phyloP scores from a whole-genome alignment of 768 basidiomycete genomes.

The Leccinum barrowsii region DNA sequence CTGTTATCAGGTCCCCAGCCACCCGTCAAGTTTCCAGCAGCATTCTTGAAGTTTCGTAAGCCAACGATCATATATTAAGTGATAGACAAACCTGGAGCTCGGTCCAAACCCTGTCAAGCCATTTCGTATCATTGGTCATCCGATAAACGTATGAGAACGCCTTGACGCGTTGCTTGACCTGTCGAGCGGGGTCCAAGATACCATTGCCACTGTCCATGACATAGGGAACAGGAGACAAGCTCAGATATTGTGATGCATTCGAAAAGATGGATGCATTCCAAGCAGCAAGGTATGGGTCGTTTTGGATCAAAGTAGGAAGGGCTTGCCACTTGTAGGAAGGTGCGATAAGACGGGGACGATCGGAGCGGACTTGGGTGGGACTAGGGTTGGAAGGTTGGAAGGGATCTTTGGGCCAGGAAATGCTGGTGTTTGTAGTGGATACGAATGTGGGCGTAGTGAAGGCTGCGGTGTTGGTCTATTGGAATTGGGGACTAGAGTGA shows the following conservation, averaged over 20 bases:
- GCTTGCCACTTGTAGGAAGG: slow-evolving; percentile 89
- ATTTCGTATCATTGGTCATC: slow-evolving; percentile 89
- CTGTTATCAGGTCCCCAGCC: slow-evolving; percentile 61
- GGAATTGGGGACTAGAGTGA: neutral
- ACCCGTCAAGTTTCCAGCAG: slow-evolving; percentile 63
- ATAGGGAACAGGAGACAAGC: slow-evolving; percentile 64
- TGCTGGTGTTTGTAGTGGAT: slow-evolving; percentile 44
- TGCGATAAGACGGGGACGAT: slow-evolving; percentile 90
- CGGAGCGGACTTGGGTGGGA: slow-evolving; percentile 59
- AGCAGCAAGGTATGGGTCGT: slow-evolving; percentile 77
- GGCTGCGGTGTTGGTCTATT: slow-evolving; percentile 69
- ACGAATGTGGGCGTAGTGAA: slow-evolving; percentile 73
- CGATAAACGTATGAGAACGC: slow-evolving; percentile 88
- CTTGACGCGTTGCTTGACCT: slow-evolving; percentile 89
- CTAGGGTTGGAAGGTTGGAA: slow-evolving; percentile 63
- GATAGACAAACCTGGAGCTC: slow-evolving; percentile 71
- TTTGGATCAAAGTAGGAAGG: slow-evolving; percentile 70
- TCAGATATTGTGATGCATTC: slow-evolving; percentile 78
- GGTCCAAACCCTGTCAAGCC: slow-evolving; percentile 79
- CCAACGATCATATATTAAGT: neutral
- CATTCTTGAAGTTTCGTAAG: slow-evolving; percentile 42
- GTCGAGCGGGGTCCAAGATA: slow-evolving; percentile 86
- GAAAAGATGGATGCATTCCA: slow-evolving; percentile 92
- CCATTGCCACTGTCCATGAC: slow-evolving; percentile 80
- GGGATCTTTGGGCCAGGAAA: slow-evolving; percentile 79